Base-by-base conservation (phyloP, 352 stramenopile genomes). In the Pythium monospermum region DNA sequence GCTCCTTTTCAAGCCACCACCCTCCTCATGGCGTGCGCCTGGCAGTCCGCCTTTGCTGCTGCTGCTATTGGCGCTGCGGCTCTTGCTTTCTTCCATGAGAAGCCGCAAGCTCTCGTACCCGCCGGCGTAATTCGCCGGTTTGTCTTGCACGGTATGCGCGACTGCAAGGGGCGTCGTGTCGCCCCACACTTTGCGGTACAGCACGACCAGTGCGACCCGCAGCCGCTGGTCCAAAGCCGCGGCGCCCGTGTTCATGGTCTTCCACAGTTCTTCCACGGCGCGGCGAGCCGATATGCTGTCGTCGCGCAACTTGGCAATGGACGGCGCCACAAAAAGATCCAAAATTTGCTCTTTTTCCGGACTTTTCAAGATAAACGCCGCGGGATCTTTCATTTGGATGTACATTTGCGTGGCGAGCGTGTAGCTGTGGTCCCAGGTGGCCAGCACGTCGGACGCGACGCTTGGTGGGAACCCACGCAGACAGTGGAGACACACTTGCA, bases 81-180 rank as follows among this genome's bases (percentile, higher is more conserved):
- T 85, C 69, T 85, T 88, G 64, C 73, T 93, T 32, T 91, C 78
- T 47, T 94, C 83, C 73, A 94, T 91, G 64, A 94, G 83, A 13
- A 80, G 44, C 7, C 83, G 78, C 47, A 94, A 61, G 30, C 75
- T 88, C 47, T 92, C 81, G 41, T 88, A 94, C 23, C 83, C 81
- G 12, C 83, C 81, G 0, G 83, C 81, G 76, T 78, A 94, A 51
- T 90, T 79, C 19, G 63, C 57, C 4, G 70, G 57, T 37, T 94
- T 94, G 27, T 94, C 81, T 37, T 89, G 76, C 38, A 92, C 83
- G 1, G 79, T 91, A 60, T 91, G 81, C 6, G 79, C 81, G 15
- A 94, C 71, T 1, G 80, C 71, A 31, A 91, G 79, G 3, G 83
- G 81, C 37, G 83, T 94, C 19, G 73, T 86, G 23, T 94, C 83